Base-by-base conservation (phyloP, 1,284 basidiomycete genomes). In the Trametes pubescens region DNA sequence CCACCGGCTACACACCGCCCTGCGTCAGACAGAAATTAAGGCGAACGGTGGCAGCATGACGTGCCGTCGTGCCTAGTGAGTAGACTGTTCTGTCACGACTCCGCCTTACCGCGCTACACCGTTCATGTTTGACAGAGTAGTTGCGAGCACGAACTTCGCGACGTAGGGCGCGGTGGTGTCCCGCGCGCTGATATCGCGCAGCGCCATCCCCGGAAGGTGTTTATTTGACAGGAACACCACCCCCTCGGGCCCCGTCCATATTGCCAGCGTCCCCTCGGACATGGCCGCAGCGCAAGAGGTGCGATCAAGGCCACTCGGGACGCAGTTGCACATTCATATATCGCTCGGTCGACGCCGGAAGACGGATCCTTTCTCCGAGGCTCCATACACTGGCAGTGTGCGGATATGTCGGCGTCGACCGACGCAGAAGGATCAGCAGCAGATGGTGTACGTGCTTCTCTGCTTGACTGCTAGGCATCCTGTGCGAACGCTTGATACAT, bases 71-170 rank as follows among this genome's bases (percentile, higher is more conserved):
- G 53, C 59, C 53, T 56, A 26, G 54, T 56, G 60, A 56, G 59
- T 55, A 35, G 35, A 46, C 24, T 48, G 32, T 26, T 61, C 53
- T 51, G 14, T 24, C 11, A 40, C 1, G 16, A 8, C 43, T 18
- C 53, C 13, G 47, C 47, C 38, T 13, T 35, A 46, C 24, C n/a
- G 52, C 52, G 32, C 34, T 35, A 47, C 44, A 46, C 24, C 37
- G 29, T 56, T 56, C 29, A 34, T n/a, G 18, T 51, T 46, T 61
- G 53, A 61, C 53, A 51, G 47, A 44, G 60, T 61, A 61, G 53
- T 61, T 47, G 60, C 32, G 38, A 51, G 53, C 60, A 38, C 53
- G 35, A n/a, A 26, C 52, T 24, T 29, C 37, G 37, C 37, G 16
- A 21, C 43, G 22, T 34, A 51, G 29, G 11, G 29, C 51, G 29